Evolutionary conservation across 2,329 filamentous ascomycete genomes (phyloP).

Genomic region (Myriosclerotinia scirpicola): DNA sequence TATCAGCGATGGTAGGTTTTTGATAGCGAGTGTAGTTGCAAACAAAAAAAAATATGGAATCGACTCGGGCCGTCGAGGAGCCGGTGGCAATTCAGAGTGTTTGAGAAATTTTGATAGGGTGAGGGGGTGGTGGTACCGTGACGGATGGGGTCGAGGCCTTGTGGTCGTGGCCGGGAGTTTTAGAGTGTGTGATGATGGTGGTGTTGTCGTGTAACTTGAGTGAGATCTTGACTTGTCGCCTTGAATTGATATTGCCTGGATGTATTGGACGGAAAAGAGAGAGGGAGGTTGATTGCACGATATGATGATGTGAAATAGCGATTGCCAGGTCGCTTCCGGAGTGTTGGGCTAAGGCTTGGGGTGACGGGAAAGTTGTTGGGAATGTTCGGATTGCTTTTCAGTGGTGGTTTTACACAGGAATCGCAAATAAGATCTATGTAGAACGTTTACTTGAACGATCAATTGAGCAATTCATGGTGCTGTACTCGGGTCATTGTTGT

Average conservation of each 20-base stretch:
- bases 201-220: not conserved
- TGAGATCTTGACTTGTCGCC: not conserved
- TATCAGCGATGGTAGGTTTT: not conserved
- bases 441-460: not conserved
- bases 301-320: not conserved
- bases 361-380: conserved; percentile 17
- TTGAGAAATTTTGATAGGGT: conserved; percentile 10
- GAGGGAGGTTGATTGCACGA: not conserved
- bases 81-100: not conserved
- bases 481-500: conserved; percentile 1
- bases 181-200: not conserved
- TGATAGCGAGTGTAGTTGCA: not conserved
- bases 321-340: conserved; percentile 11
- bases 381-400: not conserved
- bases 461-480: not conserved
- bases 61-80: conserved; percentile 12
- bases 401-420: not conserved
- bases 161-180: conserved; percentile 6
- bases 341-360: conserved; percentile 9
- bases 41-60: not conserved
- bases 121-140: conserved; percentile 10
- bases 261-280: not conserved
- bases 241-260: not conserved
- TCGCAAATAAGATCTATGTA: conserved; percentile 9
- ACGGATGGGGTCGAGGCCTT: conserved; percentile 14